A percentile compares a stretch with the other conserved stretches of the same genome.
Evolutionary conservation across 371 early-diverging fungal genomes (phyloP).

Genomic region (Spraguea lophii): DNA sequence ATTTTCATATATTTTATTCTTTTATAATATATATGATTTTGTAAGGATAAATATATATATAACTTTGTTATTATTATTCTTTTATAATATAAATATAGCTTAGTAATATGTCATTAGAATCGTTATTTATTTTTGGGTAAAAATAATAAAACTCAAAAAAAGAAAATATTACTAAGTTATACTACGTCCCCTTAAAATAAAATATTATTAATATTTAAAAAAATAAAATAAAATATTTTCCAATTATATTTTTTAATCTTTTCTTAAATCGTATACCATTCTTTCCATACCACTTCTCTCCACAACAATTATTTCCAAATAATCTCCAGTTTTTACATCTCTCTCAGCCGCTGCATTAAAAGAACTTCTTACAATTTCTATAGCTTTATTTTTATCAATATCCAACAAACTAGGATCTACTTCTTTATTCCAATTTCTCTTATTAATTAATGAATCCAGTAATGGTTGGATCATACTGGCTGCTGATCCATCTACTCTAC

Average conservation of each 20-base stretch:
- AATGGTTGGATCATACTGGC: slow-evolving; percentile 80
- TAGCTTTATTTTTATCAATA: slow-evolving; percentile 50
- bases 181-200: too few species aligned
- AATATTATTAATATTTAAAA: too few species aligned
- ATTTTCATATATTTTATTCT: too few species aligned
- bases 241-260: not conserved
- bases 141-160: too few species aligned
- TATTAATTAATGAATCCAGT: slow-evolving; percentile 70
- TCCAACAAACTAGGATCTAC: slow-evolving; percentile 1
- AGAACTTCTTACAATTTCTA: slow-evolving; percentile 69
- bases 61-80: too few species aligned
- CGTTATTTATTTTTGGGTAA: too few species aligned
- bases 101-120: too few species aligned
- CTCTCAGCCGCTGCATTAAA: slow-evolving; percentile 91
- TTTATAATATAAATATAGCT: too few species aligned
- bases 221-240: too few species aligned
- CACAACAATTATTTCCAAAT: slow-evolving; percentile 70
- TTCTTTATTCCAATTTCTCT: slow-evolving; percentile 40
- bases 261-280: not conserved
- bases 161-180: too few species aligned
- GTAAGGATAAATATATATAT: too few species aligned
- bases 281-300: slow-evolving; percentile 49
- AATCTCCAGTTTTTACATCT: slow-evolving; percentile 96
- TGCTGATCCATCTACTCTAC: slow-evolving; percentile 68
- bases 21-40: too few species aligned